A percentile compares a stretch with the other conserved stretches of the same genome.
These are phyloP conservation scores for Pterocarpus macrocarpus DNA, from an alignment of 306 rosid genomes.

Conservation along the genomic window DNA sequence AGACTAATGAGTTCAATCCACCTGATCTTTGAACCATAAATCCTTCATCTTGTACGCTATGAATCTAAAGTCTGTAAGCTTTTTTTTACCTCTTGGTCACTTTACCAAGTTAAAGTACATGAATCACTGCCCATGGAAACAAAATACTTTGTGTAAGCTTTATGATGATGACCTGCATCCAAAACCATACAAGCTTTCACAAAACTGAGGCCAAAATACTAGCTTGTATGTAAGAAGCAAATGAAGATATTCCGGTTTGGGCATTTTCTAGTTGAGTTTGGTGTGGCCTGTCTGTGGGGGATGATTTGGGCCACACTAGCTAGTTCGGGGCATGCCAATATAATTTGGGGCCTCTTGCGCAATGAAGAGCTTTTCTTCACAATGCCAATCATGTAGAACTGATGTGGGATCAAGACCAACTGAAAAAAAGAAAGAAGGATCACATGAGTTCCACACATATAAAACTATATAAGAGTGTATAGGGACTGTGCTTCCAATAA, in stretches of 20 bases:
- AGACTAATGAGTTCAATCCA: slow-evolving; percentile 20
- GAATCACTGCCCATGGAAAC: background rate
- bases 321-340: too few species aligned
- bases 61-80: background rate
- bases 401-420: too few species aligned
- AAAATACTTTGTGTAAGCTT: background rate
- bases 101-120: background rate
- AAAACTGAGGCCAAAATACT: background rate
- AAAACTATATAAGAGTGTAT: background rate
- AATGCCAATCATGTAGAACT: too few species aligned
- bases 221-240: background rate
- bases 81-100: background rate
- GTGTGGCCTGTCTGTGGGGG: too few species aligned
- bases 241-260: background rate
- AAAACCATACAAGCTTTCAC: background rate
- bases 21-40: background rate
- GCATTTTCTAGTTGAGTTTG: too few species aligned
- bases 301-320: too few species aligned
- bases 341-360: background rate
- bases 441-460: too few species aligned
- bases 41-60: slow-evolving; percentile 2
- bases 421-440: too few species aligned
- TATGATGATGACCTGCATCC: background rate
- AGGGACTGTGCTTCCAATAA: background rate
- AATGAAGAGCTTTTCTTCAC: slow-evolving; percentile 20